phyloP scores from a whole-genome alignment of 2,329 filamentous ascomycete species.

The Harringtonia aguacate region DNA sequence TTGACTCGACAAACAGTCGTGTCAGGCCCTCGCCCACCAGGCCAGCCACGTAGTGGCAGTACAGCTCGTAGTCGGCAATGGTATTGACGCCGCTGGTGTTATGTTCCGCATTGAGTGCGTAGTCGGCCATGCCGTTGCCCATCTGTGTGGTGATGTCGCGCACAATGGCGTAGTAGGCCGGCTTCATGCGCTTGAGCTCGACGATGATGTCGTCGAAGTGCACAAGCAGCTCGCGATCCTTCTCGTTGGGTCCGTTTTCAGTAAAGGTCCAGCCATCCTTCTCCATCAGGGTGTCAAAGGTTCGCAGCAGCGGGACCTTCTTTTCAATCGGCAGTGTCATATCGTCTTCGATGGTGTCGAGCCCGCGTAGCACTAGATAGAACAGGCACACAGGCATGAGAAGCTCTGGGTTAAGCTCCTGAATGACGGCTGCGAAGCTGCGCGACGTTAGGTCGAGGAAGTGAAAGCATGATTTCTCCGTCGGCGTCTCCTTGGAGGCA shows the following conservation, averaged over 20 bases:
- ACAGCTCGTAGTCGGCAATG: conserved; percentile 82
- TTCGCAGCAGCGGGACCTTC: conserved; percentile 78
- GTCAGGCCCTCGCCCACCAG: conserved; percentile 94
- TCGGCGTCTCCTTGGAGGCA: conserved; percentile 59
- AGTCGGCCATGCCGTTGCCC: conserved; percentile 99
- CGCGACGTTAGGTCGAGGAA: conserved; percentile 82
- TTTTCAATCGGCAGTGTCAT: conserved; percentile 75
- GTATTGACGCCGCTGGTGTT: conserved; percentile 73
- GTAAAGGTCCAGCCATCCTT: conserved; percentile 84
- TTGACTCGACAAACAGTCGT: conserved; percentile 75
- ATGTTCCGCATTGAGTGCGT: conserved; percentile 71
- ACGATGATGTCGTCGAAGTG: conserved; percentile 80
- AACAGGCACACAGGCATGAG: conserved; percentile 80
- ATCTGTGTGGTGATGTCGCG: conserved; percentile 88
- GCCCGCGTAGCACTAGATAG: conserved; percentile 81
- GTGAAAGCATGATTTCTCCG: conserved; percentile 73
- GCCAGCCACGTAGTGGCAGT: conserved; percentile 98
- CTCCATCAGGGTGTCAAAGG: conserved; percentile 70
- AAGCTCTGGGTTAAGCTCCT: conserved; percentile 90
- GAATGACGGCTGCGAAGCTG: conserved; percentile 86
- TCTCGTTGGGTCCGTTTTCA: conserved; percentile 81
- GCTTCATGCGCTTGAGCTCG: conserved; percentile 84
- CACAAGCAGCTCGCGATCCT: conserved; percentile 83
- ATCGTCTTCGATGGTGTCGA: conserved; percentile 99
- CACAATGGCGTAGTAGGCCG: conserved; percentile 74